Conservation (phyloP, 208 protist genomes). For the Crithidia bombi region DNA sequence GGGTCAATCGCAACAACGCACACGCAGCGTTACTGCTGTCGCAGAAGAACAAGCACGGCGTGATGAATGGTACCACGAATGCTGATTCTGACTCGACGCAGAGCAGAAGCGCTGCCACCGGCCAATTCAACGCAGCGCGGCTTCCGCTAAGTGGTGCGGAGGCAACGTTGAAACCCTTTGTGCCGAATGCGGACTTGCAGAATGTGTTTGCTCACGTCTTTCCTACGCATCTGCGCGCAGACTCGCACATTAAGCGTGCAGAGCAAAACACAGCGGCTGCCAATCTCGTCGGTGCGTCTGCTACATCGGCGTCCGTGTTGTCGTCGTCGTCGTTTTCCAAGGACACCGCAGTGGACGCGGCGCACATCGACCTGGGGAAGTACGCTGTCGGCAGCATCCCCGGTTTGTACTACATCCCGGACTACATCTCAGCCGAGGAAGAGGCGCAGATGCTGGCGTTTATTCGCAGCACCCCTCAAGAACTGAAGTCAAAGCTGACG, state of each 20-base stretch:
- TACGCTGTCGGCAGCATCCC: conserved; percentile 75
- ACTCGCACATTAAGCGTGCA: conserved; percentile 55
- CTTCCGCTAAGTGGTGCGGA: conserved; percentile 67
- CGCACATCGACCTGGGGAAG: conserved; percentile 65
- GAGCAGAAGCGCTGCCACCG: conserved; percentile 23
- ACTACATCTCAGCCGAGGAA: conserved; percentile 86
- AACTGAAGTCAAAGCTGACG: conserved; percentile 80
- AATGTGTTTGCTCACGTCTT: conserved; percentile 76
- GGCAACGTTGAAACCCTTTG: conserved; percentile 26
- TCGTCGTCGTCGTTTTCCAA: too few species aligned
- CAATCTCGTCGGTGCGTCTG: conserved; percentile 2
- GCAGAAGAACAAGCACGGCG: conserved; percentile 11
- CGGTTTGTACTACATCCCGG: conserved; percentile 88
- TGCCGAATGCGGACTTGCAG: conserved; percentile 61
- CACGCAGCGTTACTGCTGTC: conserved; percentile 18
- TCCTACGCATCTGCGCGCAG: conserved; percentile 55
- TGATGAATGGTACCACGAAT: background rate
- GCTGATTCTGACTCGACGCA: background rate
- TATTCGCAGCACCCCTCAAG: conserved; percentile 64
- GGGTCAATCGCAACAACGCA: conserved; percentile 41
- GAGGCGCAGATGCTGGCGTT: conserved; percentile 68
- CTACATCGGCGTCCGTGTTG: background rate
- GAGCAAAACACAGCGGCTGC: conserved; percentile 17
- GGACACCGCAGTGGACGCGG: background rate
- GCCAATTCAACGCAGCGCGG: conserved; percentile 84